Conservation (phyloP, 306 rosid species). For the Quercus suber region DNA sequence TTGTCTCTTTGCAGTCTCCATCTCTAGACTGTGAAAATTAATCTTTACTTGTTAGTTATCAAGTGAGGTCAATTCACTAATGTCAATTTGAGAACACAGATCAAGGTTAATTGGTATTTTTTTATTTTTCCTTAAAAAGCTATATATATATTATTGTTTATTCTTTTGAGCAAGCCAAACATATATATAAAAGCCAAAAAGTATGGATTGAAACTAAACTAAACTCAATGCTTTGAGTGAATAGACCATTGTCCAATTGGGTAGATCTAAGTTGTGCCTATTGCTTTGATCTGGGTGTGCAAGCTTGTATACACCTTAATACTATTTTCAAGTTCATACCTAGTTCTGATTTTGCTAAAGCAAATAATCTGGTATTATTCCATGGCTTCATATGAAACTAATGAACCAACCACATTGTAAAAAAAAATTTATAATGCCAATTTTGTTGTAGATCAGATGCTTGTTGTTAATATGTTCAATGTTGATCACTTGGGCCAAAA, state of each 20-base stretch:
- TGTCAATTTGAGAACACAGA: not conserved
- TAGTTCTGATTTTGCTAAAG: not conserved
- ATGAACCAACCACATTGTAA: not conserved
- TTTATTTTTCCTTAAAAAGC: not conserved
- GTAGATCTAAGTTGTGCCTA: not conserved
- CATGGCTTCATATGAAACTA: not conserved
- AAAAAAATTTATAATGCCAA: not conserved
- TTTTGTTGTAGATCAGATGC: not conserved
- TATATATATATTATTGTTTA: not conserved
- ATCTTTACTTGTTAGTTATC: not conserved
- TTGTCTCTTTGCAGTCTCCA: not conserved
- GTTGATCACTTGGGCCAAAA: not conserved
- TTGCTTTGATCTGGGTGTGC: not conserved
- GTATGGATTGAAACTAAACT: not conserved
- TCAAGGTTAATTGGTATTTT: not conserved
- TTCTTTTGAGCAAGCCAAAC: not conserved
- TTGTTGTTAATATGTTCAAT: not conserved
- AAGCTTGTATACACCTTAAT: not conserved
- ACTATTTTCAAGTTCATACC: not conserved
- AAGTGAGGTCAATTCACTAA: not conserved
- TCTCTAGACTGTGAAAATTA: not conserved
- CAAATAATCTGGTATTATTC: not conserved
- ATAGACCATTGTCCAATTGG: not conserved
- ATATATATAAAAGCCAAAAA: not conserved
- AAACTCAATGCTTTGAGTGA: not conserved